A percentile compares a stretch with the other conserved stretches of the same genome.
Conservation (phyloP, 1,284 basidiomycete genomes). For the Boletus semigastroideus region DNA sequence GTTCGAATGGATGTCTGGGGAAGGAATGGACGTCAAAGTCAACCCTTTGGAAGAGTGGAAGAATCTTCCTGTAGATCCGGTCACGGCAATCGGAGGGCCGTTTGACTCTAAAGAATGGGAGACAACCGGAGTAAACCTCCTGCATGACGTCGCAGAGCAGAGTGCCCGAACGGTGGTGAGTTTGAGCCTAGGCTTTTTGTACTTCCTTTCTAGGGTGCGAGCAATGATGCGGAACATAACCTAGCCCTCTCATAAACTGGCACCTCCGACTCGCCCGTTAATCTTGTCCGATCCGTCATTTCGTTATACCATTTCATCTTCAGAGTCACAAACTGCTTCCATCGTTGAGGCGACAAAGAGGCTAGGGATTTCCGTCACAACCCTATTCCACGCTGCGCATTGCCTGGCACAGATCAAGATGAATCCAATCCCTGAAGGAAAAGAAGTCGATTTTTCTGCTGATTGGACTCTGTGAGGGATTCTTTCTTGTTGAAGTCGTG, state of each 20-base stretch:
- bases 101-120: conserved; percentile 11
- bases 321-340: conserved; percentile 15
- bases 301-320: not conserved
- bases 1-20: conserved; percentile 26
- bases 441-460: conserved; percentile 23
- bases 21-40: conserved; percentile 15
- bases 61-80: conserved; percentile 24
- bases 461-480: conserved; percentile 13
- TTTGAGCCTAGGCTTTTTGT: not conserved
- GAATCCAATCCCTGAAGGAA: conserved; percentile 15
- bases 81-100: conserved; percentile 19
- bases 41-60: conserved; percentile 20
- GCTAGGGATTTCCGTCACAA: conserved; percentile 17
- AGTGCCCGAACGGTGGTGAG: conserved; percentile 10
- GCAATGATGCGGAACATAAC: not conserved
- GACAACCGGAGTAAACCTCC: conserved; percentile 7
- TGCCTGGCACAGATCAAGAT: conserved; percentile 21
- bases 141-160: conserved; percentile 11
- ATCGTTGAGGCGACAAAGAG: conserved; percentile 11
- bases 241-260: conserved; percentile 15
- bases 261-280: conserved; percentile 13
- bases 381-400: conserved; percentile 23
- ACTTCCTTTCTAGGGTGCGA: too few relatives aligned
- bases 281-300: conserved; percentile 13
- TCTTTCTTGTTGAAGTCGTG: not conserved